Conservation (phyloP, 78 protist species). For the Mastigamoeba balamuthi region DNA sequence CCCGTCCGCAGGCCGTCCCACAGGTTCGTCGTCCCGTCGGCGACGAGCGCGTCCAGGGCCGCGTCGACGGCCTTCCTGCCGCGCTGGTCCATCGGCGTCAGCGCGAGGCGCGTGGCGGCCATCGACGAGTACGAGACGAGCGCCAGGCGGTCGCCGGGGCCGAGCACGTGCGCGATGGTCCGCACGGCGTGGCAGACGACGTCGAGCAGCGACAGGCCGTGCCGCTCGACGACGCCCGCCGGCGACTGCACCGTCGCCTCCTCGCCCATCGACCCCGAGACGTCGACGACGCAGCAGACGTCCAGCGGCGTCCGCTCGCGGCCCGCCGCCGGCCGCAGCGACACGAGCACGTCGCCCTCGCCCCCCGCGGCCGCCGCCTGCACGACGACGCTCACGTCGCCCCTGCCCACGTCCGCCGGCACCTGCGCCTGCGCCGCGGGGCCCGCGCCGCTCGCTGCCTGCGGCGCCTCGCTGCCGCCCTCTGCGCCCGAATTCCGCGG, state of each 20-base stretch:
- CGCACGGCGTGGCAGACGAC: constrained; percentile 52
- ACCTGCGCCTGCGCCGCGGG: no score
- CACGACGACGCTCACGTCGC: no score
- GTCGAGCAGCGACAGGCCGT: constrained; percentile 48
- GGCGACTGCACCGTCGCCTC: background rate
- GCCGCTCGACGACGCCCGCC: constrained; percentile 18
- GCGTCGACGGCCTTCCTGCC: background rate
- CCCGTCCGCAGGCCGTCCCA: constrained; percentile 56
- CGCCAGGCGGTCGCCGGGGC: constrained; percentile 17
- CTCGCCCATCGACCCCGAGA: constrained; percentile 3
- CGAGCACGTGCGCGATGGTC: constrained; percentile 22
- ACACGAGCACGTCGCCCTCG: no score
- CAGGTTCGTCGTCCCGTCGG: constrained; percentile 40
- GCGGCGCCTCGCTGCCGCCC: no score
- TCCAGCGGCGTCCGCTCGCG: constrained; percentile 7
- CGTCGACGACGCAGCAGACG: constrained; percentile 29
- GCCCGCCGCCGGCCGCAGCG: background rate
- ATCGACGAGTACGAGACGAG: constrained; percentile 19
- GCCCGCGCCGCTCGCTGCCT: no score
- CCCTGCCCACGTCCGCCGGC: no score
- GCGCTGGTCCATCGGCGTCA: background rate
- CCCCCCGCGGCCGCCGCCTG: no score
- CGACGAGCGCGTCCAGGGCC: constrained; percentile 1
- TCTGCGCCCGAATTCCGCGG: no score
- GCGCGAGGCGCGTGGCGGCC: constrained; percentile 12